Percentiles rank a stretch among this genome's conserved stretches.
phyloP scores from a whole-genome alignment of 495 filamentous ascomycete species.

The Haplographium delicatum region DNA sequence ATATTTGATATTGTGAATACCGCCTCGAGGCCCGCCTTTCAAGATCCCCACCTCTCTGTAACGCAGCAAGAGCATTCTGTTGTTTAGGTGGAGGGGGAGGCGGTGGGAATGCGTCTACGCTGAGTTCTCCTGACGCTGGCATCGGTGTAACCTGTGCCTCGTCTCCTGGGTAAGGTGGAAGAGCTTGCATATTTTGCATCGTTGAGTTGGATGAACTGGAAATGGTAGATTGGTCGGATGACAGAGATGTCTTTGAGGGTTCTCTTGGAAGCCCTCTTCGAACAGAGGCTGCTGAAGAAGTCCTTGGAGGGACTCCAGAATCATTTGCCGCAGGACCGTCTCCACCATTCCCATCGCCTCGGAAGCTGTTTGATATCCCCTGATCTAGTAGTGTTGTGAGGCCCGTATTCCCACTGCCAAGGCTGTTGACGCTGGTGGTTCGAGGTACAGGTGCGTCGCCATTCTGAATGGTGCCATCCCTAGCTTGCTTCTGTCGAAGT shows the following conservation, averaged over 20 bases:
- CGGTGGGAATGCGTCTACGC: constrained; percentile 55
- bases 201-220: constrained; percentile 66
- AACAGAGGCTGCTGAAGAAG: constrained; percentile 16
- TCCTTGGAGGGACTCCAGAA: constrained; percentile 17
- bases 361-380: constrained; percentile 41
- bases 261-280: constrained; percentile 35
- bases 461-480: constrained; percentile 52
- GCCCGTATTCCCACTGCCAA: constrained; percentile 52
- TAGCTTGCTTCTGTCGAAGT: constrained; percentile 71
- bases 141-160: constrained; percentile 39
- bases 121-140: constrained; percentile 25
- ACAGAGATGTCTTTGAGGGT: constrained; percentile 39
- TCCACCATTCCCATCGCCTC: constrained; percentile 18
- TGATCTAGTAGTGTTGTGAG: constrained; percentile 66
- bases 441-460: constrained; percentile 40
- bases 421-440: constrained; percentile 63
- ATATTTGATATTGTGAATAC: constrained; percentile 94
- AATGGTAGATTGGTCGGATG: constrained; percentile 50
- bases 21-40: constrained; percentile 87
- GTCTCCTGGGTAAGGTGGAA: constrained; percentile 57
- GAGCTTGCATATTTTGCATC: constrained; percentile 63
- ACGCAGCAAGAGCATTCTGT: constrained; percentile 81
- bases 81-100: constrained; percentile 71
- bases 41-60: constrained; percentile 88
- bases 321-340: constrained; percentile 4